Conservation (phyloP, 177 flowering plant genomes). For the Vitis hybrid region DNA sequence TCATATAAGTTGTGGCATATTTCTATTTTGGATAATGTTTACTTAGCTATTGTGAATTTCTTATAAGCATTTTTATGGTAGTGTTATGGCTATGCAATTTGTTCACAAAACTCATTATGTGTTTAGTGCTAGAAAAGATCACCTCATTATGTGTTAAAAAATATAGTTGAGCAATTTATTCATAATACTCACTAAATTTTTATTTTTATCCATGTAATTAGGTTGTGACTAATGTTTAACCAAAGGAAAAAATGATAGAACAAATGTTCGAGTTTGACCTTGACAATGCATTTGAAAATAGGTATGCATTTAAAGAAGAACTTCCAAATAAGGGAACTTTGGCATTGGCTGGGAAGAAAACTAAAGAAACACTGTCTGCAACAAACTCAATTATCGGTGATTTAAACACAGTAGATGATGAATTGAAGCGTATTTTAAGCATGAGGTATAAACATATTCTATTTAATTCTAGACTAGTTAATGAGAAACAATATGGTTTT, state of each 20-base stretch:
- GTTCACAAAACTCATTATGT: constrained; percentile 75
- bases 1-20: too few relatives aligned
- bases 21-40: background rate
- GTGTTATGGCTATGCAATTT: constrained; percentile 89
- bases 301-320: too few relatives aligned
- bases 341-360: too few relatives aligned
- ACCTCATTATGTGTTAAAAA: constrained; percentile 46
- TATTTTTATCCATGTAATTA: background rate
- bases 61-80: constrained; percentile 32
- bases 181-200: background rate
- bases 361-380: constrained; percentile 57
- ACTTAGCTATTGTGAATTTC: constrained; percentile 5
- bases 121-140: too few relatives aligned
- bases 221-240: too few relatives aligned
- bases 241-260: constrained; percentile 44
- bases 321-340: too few relatives aligned
- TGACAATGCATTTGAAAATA: too few relatives aligned
- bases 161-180: too few relatives aligned
- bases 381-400: constrained; percentile 82
- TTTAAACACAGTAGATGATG: constrained; percentile 73
- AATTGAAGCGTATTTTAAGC: constrained; percentile 59
- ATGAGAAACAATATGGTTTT: background rate
- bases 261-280: too few relatives aligned
- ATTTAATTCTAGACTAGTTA: too few relatives aligned
- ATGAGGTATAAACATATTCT: constrained; percentile 39